These are phyloP conservation scores for Arabidopsis suecica DNA, from an alignment of 345 rosid genomes.

Conservation along the genomic window DNA sequence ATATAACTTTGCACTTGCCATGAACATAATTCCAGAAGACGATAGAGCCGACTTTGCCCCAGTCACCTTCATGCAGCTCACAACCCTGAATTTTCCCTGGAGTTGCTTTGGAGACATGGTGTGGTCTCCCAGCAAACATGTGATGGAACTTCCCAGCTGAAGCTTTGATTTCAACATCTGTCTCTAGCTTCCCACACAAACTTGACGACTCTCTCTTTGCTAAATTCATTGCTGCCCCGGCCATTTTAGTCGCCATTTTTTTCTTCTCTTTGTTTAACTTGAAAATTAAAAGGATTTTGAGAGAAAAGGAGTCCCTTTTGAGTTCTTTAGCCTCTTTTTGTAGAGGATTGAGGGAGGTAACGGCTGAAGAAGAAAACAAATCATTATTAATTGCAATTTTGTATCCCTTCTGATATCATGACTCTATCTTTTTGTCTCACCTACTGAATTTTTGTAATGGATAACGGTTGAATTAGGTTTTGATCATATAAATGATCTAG, in stretches of 20 bases:
- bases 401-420: constrained; percentile 28
- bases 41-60: constrained; percentile 46
- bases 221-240: not conserved
- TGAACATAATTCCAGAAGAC: constrained; percentile 49
- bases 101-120: constrained; percentile 42
- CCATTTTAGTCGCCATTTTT: constrained; percentile 30
- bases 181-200: constrained; percentile 26
- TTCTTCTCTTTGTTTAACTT: constrained; percentile 8
- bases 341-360: constrained; percentile 26
- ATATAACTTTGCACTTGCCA: constrained; percentile 34
- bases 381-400: constrained; percentile 25
- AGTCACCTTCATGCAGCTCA: constrained; percentile 51
- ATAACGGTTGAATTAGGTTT: not conserved
- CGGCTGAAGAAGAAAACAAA: constrained; percentile 16
- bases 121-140: constrained; percentile 46
- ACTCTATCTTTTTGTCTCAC: constrained; percentile 18
- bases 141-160: constrained; percentile 43
- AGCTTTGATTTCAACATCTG: constrained; percentile 23
- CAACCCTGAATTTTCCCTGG: constrained; percentile 37
- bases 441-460: constrained; percentile 4
- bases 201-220: not conserved
- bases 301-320: constrained; percentile 15
- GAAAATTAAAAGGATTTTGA: not conserved
- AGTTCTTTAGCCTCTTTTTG: constrained; percentile 22
- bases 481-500: not conserved